These are phyloP conservation scores for Ajuga reptans DNA, from an alignment of 305 asterid species.

Conservation along the genomic window DNA sequence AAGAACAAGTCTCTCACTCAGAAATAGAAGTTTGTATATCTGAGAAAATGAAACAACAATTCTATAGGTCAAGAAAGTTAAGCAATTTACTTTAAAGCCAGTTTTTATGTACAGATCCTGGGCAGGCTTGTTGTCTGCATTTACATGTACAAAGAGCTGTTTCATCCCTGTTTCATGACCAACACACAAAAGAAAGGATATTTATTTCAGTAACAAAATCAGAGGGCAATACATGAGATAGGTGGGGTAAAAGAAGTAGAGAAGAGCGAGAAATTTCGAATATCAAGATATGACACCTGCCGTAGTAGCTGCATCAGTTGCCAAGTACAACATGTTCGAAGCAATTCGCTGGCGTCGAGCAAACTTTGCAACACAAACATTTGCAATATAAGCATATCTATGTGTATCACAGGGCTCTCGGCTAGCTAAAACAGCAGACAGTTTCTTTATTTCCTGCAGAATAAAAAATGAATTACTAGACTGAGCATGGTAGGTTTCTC, in stretches of 20 bases:
- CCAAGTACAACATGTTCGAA: slow-evolving; percentile 68
- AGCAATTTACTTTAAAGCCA: slow-evolving; percentile 63
- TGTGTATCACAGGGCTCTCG: slow-evolving; percentile 55
- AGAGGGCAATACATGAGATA: background rate
- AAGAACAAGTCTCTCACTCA: background rate
- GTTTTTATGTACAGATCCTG: slow-evolving; percentile 65
- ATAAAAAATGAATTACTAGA: slow-evolving; percentile 8
- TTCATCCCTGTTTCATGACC: slow-evolving; percentile 49
- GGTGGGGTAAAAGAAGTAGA: background rate
- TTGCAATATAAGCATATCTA: slow-evolving; percentile 77
- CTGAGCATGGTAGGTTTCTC: background rate
- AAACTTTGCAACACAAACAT: slow-evolving; percentile 75
- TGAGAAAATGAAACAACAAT: background rate
- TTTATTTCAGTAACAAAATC: slow-evolving; percentile 3
- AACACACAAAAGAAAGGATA: slow-evolving; percentile 11
- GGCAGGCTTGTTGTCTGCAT: slow-evolving; percentile 64
- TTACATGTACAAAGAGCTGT: slow-evolving; percentile 76
- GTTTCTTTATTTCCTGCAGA: slow-evolving; percentile 55
- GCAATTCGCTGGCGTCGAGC: slow-evolving; percentile 94
- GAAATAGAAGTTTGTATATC: background rate
- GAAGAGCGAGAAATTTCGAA: slow-evolving; percentile 4
- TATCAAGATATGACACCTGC: slow-evolving; percentile 42
- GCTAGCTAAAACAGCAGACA: slow-evolving; percentile 47
- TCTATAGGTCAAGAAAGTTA: slow-evolving; percentile 12
- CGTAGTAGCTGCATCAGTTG: slow-evolving; percentile 52